Base-by-base conservation (phyloP, 257 asterid genomes). In the Pogostemon cablin region DNA sequence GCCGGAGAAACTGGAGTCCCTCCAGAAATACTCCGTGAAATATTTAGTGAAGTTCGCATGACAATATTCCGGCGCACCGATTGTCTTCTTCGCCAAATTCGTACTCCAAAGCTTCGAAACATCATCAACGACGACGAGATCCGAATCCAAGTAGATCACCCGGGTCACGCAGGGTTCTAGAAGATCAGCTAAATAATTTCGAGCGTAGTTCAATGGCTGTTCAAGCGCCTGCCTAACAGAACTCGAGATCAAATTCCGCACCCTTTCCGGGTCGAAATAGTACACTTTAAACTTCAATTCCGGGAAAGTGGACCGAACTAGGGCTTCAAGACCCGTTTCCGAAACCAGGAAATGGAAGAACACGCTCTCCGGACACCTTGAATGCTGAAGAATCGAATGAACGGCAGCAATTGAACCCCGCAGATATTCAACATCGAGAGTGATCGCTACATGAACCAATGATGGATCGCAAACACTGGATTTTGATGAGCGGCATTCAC, bases 331-430 rank as follows among this genome's bases (percentile, higher is more conserved):
- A 3, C 75, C 80, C 0, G 87, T 69, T 9, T 92, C 91, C 5
- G 96, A 86, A 0, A 92, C 98, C 69, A 92, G 75, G 75, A 92
- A 88, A 75, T 92, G 98, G 78, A 92, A 90, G 63, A 92, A 92
- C 2, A 90, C 85, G 73, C 81, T 90, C 62, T 88, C 89, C 0
- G 98, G 98, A 48, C 98, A 92, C 63, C 65, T 81, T 3, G 97
- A 81, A 54, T 92, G 93, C 79, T 90, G 95, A 5, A 92, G 78
- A 74, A 90, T 75, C 11, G 98, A 92, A 80, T 92, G 96, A 34
- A 92, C 96, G 47, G 96, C 98, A 7, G 98, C 98, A 69, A 92
- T 83, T 50, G 98, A 92, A 44, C 98, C 98, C 0, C 98, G 96
- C 6, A 92, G 83, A 25, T 92, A 92, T 52, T 85, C 96, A 3